phyloP scores from a whole-genome alignment of 2,329 filamentous ascomycete genomes.

The Fusarium veterinarium region DNA sequence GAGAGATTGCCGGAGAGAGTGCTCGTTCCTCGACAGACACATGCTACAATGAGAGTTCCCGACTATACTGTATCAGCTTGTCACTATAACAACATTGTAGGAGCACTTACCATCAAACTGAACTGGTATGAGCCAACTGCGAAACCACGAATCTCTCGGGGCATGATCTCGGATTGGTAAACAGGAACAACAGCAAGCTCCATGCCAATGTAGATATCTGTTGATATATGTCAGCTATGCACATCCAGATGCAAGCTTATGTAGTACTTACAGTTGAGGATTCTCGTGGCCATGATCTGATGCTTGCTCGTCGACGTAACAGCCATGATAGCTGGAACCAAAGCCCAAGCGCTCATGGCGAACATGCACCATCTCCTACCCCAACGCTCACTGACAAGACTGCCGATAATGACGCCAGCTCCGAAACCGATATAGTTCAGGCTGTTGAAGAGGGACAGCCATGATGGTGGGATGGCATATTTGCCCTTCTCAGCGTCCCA shows the following conservation, averaged over 20 bases:
- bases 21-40: slow-evolving; percentile 37
- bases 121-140: slow-evolving; percentile 51
- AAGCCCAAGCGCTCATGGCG: slow-evolving; percentile 51
- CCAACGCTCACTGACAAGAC: slow-evolving; percentile 39
- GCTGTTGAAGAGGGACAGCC: slow-evolving; percentile 52
- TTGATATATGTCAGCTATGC: background rate
- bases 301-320: slow-evolving; percentile 39
- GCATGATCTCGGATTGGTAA: slow-evolving; percentile 49
- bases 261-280: slow-evolving; percentile 28
- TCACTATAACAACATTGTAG: rapidly evolving
- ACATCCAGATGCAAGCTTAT: background rate
- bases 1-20: slow-evolving; percentile 31
- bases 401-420: slow-evolving; percentile 40
- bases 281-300: slow-evolving; percentile 40
- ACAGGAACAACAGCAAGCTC: slow-evolving; percentile 47
- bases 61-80: background rate
- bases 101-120: slow-evolving; percentile 39
- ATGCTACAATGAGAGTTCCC: slow-evolving; percentile 42
- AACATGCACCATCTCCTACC: slow-evolving; percentile 49
- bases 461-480: slow-evolving; percentile 48
- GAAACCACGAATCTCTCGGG: slow-evolving; percentile 49
- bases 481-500: slow-evolving; percentile 37
- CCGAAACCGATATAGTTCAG: slow-evolving; percentile 52
- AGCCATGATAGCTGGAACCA: slow-evolving; percentile 36
- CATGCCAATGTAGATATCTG: slow-evolving; percentile 37